Evolutionary conservation across 73 alveolate species (phyloP), one percentile per base, ranked within the genome.

Genomic region (Paramecium bursaria): DNA sequence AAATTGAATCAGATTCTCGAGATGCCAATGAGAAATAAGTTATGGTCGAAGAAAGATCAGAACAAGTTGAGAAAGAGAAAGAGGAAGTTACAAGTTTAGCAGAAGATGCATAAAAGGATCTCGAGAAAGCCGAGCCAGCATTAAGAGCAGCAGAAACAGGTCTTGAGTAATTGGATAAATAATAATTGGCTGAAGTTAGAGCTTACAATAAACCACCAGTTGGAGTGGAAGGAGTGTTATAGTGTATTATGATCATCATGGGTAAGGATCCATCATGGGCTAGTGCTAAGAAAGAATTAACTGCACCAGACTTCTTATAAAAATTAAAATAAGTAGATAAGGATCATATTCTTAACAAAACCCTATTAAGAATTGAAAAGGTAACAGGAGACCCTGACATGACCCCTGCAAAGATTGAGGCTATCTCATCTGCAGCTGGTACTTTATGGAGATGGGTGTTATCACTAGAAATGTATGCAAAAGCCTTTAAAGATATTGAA

Each of bases 61-160:
- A 85, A 23, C 91, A 92, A 75, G 96, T 96, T 39, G 99, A 92
- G 17, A 97, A 96, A 86, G 99, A 97, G 50, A 94, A 96, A 67
- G 96, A 91, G 61, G 98, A 95, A 77, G 95, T 98, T 46, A 96
- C 92, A 90, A 95, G 95, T 60, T 85, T 97, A 74, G 99, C 99
- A 47, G 98, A 91, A 44, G 99, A 98, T 74, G 99, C 99, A 47
- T 35, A 86, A 52, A 26, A 73, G 21, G 94, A 86, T 88, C 88
- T 94, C 9, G 80, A 92, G 74, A 91, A 91, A 57, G 99, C 99
- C 22, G 92, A 91, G 88, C 99, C 99, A 3, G 99, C 99, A 2
- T 85, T 96, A 46, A 85, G 92, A 19, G 97, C 96, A 19, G 98
- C 99, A 15, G 92, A 91, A 57, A 95, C 91, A 35, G 98, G 98